Base-by-base conservation (phyloP, 2,329 filamentous ascomycete genomes). In the Rhytidhysteron rufulum region DNA sequence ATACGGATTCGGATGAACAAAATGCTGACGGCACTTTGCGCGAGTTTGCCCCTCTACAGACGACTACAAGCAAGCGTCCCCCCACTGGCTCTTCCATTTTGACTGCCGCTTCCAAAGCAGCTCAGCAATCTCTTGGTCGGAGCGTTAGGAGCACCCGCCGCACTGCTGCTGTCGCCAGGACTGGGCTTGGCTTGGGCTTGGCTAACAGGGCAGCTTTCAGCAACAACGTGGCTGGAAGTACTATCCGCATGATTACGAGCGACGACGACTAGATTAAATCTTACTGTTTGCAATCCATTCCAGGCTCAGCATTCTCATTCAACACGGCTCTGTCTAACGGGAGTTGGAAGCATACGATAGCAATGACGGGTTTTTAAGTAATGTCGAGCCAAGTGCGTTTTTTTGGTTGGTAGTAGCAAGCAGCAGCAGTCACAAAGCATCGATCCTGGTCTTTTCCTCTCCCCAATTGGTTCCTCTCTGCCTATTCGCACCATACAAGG, bases 201-300 rank as follows among this genome's bases (percentile, higher is more conserved):
- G 35, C n/a, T 37, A 34, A 34, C 5, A 41, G 36, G 32, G 40
- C 34, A 19, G 40, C 27, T n/a, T 21, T 40, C 5, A 16, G 25
- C 9, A 37, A 43, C 13, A 36, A 32, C 19, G 31, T 15, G 4
- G 31, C 32, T 19, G 35, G 34, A 8, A 43, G 24, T 27, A 43
- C 42, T 10, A 44, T 44, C 21, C 32, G 42, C 6, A 31, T 44
- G 17, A 34, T 44, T 20, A 36, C 24, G 10, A 38, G 37, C 16
- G 19, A 18, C 15, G 35, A 29, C 22, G 35, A 37, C 16, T 22
- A 36, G 13, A 13, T 27, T 13, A n/a, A n/a, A n/a, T n/a, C n/a
- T n/a, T n/a, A n/a, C n/a, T n/a, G n/a, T n/a, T n/a, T n/a, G n/a
- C n/a, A n/a, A n/a, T n/a, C n/a, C n/a, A n/a, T 27, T 27, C 8